Evolutionary conservation across 139 green algal genomes (phyloP), one percentile per base, ranked within the genome.

Genomic region (Volvox africanus): DNA sequence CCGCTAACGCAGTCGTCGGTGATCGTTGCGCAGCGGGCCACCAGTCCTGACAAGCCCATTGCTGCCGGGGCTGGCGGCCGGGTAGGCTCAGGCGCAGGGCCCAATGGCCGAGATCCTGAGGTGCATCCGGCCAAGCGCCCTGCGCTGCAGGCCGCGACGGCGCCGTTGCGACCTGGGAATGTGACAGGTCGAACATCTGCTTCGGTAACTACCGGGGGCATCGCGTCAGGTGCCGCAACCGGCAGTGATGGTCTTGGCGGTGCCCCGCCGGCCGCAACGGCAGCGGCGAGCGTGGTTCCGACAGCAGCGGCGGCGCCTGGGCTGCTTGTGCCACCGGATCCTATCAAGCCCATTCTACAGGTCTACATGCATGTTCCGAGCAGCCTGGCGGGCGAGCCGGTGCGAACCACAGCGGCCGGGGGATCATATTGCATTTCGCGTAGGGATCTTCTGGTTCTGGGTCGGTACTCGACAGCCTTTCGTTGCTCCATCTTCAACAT

Each of bases 261-360:
- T 28, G 21, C 65, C 65, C 9, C 65, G 65, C 5, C 65, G 65
- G 24, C 65, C 2, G 65, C 6, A 28, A 28, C 65, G 65, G 65
- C 65, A 12, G 65, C 2, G 65, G 65, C 65, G 21, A 24, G 24
- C 65, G 65, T 12, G 65, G 2, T 24, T 30, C 65, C 65, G 21
- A 12, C 65, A 28, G 11, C 65, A 24, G 11, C 65, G 21, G 65
- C 65, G 65, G 65, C 37, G 65, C 84, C 89, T 0, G 79, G 24
- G 13, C 9, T 90, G 21, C 28, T 94, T 71, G 87, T 93, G 79
- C 91, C 69, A 19, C 67, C 35, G 16, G 86, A 84, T 2, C 55
- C 86, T 2, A 73, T 85, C 1, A 77, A 85, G 73, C 18, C 85
- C 1, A 33, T 26, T 50, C 17, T 82, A 2, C 19, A 24, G n/a